Base-by-base conservation (phyloP, 2,329 filamentous ascomycete species). In the Cyphellophora europaea region DNA sequence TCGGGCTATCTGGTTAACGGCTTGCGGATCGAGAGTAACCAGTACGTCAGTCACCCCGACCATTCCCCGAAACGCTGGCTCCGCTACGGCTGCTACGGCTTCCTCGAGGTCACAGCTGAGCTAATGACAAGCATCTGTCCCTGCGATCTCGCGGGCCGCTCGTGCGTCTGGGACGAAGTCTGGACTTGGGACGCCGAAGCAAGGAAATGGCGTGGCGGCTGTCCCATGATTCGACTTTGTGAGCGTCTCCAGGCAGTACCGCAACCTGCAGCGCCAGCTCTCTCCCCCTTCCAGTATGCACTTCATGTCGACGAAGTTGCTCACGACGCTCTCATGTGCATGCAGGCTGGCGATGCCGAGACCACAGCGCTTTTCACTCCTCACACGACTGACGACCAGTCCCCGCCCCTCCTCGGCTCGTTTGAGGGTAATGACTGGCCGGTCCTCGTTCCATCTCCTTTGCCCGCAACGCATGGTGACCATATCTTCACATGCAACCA, bases 41-140 rank as follows among this genome's bases (percentile, higher is more conserved):
- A n/a, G 21, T 25, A 8, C n/a, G 21, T 25, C 21, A 8, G n/a
- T 8, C 6, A 32, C 14, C 30, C 30, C n/a, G 17, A 32, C 8
- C n/a, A n/a, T n/a, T n/a, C n/a, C n/a, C n/a, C n/a, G n/a, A 16
- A 19, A 11, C 19, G 13, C 14, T 32, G 13, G 15, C 13, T 32
- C 12, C 30, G 15, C 16, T 18, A 18, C 14, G 15, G 10, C 15
- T 18, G 19, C n/a, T 6, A 11, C 5, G 30, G 30, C 15, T 32
- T 18, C n/a, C 30, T 32, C 6, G 30, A 32, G 12, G 30, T 32
- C 15, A 16, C 6, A 6, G 19, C 11, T 12, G 30, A 17, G 14
- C 30, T 32, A 19, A 18, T 32, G 13, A 18, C 17, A 18, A 12
- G 15, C 13, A 32, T 32, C 14, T 32, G 30, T 18, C 30, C 30